Base-by-base conservation (phyloP, 139 green algal species). In the Micromonas commoda region DNA sequence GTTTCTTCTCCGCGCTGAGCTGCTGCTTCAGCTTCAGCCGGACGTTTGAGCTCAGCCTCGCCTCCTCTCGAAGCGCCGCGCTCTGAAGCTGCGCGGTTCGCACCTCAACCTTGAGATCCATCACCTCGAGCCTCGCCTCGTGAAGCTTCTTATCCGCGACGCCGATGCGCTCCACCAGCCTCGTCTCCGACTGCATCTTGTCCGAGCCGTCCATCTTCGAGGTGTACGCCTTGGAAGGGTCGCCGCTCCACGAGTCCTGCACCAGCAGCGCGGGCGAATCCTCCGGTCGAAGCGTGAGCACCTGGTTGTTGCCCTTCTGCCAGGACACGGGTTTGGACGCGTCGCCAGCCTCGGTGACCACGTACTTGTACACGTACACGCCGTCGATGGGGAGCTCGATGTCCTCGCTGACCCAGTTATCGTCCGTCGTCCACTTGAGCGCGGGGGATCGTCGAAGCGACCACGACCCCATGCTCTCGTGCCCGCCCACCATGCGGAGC, bases 351-450 rank as follows among this genome's bases (percentile, higher is more conserved):
- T 63, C 32, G 20, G 29, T 38, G 2, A 78, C 52, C 32, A 33
- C 53, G 32, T 70, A 78, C 16, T 78, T 78, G 72, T 78, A 78
- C 24, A 78, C 61, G 53, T 37, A 78, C 24, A 78, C 34, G 9
- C 72, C 72, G 33, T 78, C 72, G 32, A 78, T 52, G 20, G 72
- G 72, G 26, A 78, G 53, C 52, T 78, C 72, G 53, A 78, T 6
- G 19, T 68, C 54, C 21, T 78, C 72, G 33, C 24, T 33, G 16
- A 63, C 61, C 72, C 72, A 78, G 16, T 69, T 34, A 45, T 78
- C 53, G 13, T 52, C 72, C 53, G 52, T 33, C 3, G 24, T 21
- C 72, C 72, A 78, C 16, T n/a, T 69, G 20, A 78, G 33, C 51
- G 33, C 4, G 1, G 53, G 2, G 32, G 72, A 33, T 33, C 45